These are phyloP conservation scores for Colletotrichum limetticola DNA, from an alignment of 2,329 filamentous ascomycete genomes.

Conservation along the genomic window DNA sequence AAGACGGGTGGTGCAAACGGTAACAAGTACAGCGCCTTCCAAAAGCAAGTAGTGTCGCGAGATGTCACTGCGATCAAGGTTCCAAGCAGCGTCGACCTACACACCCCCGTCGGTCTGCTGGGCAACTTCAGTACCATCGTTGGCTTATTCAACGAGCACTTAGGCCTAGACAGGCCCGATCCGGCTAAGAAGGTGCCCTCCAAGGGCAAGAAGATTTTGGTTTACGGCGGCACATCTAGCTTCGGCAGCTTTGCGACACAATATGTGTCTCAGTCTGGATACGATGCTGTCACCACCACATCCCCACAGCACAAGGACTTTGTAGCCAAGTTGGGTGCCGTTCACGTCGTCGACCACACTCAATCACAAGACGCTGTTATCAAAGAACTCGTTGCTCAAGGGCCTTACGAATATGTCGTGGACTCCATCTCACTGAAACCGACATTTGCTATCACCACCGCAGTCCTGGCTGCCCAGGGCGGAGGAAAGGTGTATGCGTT, in stretches of 20 bases:
- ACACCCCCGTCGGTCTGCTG: slow-evolving; percentile 39
- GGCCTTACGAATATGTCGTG: slow-evolving; percentile 42
- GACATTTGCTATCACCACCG: slow-evolving; percentile 37
- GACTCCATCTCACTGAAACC: slow-evolving; percentile 42
- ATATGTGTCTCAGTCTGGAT: slow-evolving; percentile 54
- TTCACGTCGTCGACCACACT: slow-evolving; percentile 56
- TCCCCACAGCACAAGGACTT: slow-evolving; percentile 54
- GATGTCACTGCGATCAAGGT: slow-evolving; percentile 41
- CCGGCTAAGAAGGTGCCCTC: slow-evolving; percentile 30
- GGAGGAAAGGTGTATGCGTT: slow-evolving; percentile 16
- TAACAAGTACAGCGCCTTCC: slow-evolving; percentile 20
- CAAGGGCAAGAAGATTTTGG: slow-evolving; percentile 40
- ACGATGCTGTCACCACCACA: slow-evolving; percentile 55
- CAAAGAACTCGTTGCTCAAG: slow-evolving; percentile 38
- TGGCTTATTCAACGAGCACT: slow-evolving; percentile 39
- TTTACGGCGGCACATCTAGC: slow-evolving; percentile 61
- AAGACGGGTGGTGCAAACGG: slow-evolving; percentile 18
- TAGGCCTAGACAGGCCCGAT: slow-evolving; percentile 39
- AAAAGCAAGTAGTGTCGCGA: slow-evolving; percentile 33
- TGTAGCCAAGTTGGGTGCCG: slow-evolving; percentile 56
- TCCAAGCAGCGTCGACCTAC: slow-evolving; percentile 39
- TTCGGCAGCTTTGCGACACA: slow-evolving; percentile 59
- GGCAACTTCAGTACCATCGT: slow-evolving; percentile 40
- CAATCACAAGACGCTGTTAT: slow-evolving; percentile 35
- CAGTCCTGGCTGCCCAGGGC: slow-evolving; percentile 23